These are phyloP conservation scores for Trichocladium uniseriatum DNA, from an alignment of 495 filamentous ascomycete species.

Conservation along the genomic window DNA sequence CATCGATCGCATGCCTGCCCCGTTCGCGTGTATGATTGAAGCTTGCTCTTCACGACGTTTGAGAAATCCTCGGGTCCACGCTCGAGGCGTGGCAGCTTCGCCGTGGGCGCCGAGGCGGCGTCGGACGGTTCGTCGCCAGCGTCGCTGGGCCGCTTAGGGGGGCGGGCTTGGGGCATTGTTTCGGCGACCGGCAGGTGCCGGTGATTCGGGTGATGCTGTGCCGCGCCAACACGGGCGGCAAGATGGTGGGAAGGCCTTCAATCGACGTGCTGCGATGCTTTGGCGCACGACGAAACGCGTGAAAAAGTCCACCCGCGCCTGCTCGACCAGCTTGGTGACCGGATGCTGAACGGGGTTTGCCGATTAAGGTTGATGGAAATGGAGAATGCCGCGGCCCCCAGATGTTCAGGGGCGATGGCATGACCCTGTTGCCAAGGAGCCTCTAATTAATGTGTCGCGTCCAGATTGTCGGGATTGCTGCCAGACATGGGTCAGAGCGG, in stretches of 20 bases:
- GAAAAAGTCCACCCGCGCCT: not conserved
- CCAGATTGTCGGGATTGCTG: constrained; percentile 8
- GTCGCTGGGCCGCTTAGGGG: constrained; percentile 37
- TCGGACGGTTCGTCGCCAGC: constrained; percentile 23
- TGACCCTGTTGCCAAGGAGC: constrained; percentile 5
- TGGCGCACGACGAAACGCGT: not conserved
- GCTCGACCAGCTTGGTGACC: not conserved
- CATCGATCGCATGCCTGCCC: constrained; percentile 89
- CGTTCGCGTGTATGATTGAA: constrained; percentile 57
- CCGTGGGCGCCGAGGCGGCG: constrained; percentile 24
- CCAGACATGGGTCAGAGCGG: not conserved
- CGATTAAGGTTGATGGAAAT: constrained; percentile 15
- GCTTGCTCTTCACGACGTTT: constrained; percentile 53
- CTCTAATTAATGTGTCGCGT: not conserved
- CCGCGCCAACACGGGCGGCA: constrained; percentile 17
- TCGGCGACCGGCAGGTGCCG: constrained; percentile 5
- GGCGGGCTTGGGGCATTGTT: constrained; percentile 23
- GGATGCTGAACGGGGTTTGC: constrained; percentile 16
- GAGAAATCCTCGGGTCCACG: constrained; percentile 54
- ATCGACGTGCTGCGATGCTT: not conserved
- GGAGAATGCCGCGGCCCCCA: constrained; percentile 20
- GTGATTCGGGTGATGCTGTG: constrained; percentile 6
- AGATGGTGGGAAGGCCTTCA: constrained; percentile 8
- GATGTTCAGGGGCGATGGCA: constrained; percentile 9
- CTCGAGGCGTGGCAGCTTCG: constrained; percentile 41